Evolutionary conservation across 768 basidiomycete genomes (phyloP).

Genomic region (Brasilioporus rufonigricans): DNA sequence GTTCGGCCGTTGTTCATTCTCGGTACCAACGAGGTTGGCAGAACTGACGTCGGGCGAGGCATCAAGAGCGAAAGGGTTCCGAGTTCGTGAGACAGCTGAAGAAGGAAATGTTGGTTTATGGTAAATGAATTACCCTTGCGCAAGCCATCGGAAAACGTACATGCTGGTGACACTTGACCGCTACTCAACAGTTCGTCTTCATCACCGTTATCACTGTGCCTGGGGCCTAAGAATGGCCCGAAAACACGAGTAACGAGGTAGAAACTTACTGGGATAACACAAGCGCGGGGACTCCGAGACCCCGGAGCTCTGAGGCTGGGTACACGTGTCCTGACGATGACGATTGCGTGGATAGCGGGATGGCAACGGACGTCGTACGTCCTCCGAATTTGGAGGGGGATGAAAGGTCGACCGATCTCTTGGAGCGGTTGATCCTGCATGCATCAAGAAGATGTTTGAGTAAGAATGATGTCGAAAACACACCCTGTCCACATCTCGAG

Average conservation of each 20-base stretch:
- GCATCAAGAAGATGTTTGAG: slow-evolving; percentile 7
- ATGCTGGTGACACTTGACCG: slow-evolving; percentile 71
- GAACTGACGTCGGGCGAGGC: slow-evolving; percentile 31
- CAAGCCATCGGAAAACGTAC: slow-evolving; percentile 37
- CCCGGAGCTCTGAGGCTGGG: slow-evolving; percentile 25
- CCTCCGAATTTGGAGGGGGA: slow-evolving; percentile 22
- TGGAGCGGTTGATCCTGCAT: slow-evolving; percentile 35
- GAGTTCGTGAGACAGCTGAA: slow-evolving; percentile 25
- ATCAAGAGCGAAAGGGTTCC: slow-evolving; percentile 24
- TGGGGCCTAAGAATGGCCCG: neutral
- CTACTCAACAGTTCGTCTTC: slow-evolving; percentile 74
- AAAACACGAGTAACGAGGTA: neutral
- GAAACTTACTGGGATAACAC: slow-evolving; percentile 38
- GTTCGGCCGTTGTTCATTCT: slow-evolving; percentile 13
- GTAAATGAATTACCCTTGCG: slow-evolving; percentile 7
- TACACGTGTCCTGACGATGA: slow-evolving; percentile 33
- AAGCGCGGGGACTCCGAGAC: slow-evolving; percentile 37
- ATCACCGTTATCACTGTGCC: slow-evolving; percentile 37
- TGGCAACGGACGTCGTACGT: slow-evolving; percentile 28
- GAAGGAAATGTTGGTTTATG: neutral
- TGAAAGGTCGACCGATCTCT: slow-evolving; percentile 27
- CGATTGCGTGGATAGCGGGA: slow-evolving; percentile 34
- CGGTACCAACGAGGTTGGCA: slow-evolving; percentile 20
- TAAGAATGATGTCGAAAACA: slow-evolving; percentile 13
- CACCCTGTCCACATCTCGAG: slow-evolving; percentile 50